phyloP scores from a whole-genome alignment of 768 basidiomycete species.

The Tephrocybe sp. region DNA sequence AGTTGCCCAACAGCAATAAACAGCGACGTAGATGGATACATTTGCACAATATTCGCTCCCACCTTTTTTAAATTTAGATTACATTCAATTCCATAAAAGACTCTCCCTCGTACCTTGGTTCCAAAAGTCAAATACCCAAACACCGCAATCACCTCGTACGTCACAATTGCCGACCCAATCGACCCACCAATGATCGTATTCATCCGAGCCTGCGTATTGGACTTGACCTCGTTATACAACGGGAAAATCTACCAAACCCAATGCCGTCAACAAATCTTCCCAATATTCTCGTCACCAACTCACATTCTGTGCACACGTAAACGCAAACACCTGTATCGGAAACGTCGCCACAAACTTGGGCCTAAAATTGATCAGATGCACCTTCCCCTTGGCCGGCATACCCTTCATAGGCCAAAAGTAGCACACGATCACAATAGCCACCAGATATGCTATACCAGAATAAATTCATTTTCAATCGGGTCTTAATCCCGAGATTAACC shows the following conservation, averaged over 20 bases:
- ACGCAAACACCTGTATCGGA: slow-evolving; percentile 92
- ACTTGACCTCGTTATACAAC: slow-evolving; percentile 85
- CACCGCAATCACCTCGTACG: slow-evolving; percentile 85
- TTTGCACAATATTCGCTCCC: slow-evolving; percentile 89
- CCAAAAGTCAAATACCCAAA: slow-evolving; percentile 96
- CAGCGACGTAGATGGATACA: slow-evolving; percentile 87
- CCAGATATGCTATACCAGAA: slow-evolving; percentile 66
- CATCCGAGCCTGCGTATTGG: slow-evolving; percentile 79
- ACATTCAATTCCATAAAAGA: not conserved
- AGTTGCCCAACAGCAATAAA: slow-evolving; percentile 92
- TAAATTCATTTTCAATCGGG: not conserved
- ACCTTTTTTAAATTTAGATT: slow-evolving; percentile 59
- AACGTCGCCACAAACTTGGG: slow-evolving; percentile 80
- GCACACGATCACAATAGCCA: slow-evolving; percentile 75
- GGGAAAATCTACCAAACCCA: slow-evolving; percentile 69
- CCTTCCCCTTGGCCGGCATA: slow-evolving; percentile 60
- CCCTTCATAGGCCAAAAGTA: slow-evolving; percentile 74
- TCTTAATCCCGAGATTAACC: too few species aligned
- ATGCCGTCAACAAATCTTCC: not conserved
- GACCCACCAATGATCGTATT: slow-evolving; percentile 85
- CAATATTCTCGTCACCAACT: slow-evolving; percentile 20
- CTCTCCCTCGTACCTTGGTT: slow-evolving; percentile 51
- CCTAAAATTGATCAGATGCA: slow-evolving; percentile 71
- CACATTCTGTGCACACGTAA: slow-evolving; percentile 92
- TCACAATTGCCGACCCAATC: slow-evolving; percentile 78